Conservation (phyloP, 1,139 yeast species). For the Yamadazyma songkhlaensis region DNA sequence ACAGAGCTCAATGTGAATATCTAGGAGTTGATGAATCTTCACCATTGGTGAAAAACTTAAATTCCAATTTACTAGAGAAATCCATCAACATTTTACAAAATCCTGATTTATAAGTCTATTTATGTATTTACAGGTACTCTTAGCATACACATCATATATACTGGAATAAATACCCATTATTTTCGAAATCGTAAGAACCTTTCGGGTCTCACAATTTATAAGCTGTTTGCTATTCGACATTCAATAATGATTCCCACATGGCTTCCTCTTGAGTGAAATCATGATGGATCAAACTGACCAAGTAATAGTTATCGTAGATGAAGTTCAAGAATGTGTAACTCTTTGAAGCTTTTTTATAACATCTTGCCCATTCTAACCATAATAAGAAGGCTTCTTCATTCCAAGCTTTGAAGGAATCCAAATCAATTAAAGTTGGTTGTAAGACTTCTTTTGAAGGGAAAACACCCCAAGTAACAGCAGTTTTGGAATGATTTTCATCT, state of each 20-base stretch:
- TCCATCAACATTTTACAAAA: conserved; percentile 28
- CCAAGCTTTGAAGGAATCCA: conserved; percentile 90
- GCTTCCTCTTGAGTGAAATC: conserved; percentile 74
- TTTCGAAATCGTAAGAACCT: no score
- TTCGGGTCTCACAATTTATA: conserved; percentile 3
- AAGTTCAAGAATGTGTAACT: conserved; percentile 60
- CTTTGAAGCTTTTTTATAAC: conserved; percentile 58
- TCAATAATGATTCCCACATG: conserved; percentile 67
- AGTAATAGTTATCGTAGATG: conserved; percentile 60
- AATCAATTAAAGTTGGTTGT: conserved; percentile 86
- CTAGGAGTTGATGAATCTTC: conserved; percentile 24
- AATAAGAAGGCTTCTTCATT: conserved; percentile 88
- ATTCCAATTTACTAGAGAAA: conserved; percentile 28
- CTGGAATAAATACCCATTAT: no score
- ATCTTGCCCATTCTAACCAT: conserved; percentile 89
- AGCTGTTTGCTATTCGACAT: conserved; percentile 20
- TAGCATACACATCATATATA: no score
- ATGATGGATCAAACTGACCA: conserved; percentile 84
- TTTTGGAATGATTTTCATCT: conserved; percentile 37
- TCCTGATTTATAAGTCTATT: conserved; percentile 10
- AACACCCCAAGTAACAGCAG: conserved; percentile 96
- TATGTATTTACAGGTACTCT: background rate
- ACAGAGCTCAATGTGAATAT: conserved; percentile 30
- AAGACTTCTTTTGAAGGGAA: conserved; percentile 84
- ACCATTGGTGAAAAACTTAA: conserved; percentile 23